These are phyloP conservation scores for Pedinophyceae sp. DNA, from an alignment of 139 green algal genomes.

Conservation along the genomic window DNA sequence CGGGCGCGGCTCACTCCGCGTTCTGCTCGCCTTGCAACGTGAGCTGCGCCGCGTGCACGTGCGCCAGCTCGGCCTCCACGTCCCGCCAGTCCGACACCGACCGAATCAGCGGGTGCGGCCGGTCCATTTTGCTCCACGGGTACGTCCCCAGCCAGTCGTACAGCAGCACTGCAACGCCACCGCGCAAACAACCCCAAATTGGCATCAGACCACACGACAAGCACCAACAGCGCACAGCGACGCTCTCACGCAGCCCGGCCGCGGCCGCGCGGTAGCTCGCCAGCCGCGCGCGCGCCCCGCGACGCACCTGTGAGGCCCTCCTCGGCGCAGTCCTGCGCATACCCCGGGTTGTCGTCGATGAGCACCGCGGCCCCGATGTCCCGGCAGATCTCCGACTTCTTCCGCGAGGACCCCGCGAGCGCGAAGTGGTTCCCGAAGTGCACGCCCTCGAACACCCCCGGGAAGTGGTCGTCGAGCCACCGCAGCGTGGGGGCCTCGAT, in stretches of 20 bases:
- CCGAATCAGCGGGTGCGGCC: slow-evolving; percentile 28
- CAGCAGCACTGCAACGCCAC: slow-evolving; percentile 78
- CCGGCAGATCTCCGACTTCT: slow-evolving; percentile 86
- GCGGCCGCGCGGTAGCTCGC: too few species aligned
- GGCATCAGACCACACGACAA: too few species aligned
- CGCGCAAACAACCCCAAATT: too few species aligned
- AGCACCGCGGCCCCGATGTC: slow-evolving; percentile 65
- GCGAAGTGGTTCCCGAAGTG: slow-evolving; percentile 97
- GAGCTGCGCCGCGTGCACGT: slow-evolving; percentile 6
- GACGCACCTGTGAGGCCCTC: too few species aligned
- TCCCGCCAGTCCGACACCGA: slow-evolving; percentile 42
- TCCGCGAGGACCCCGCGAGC: slow-evolving; percentile 40
- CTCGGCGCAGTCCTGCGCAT: slow-evolving; percentile 74
- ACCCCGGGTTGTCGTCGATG: slow-evolving; percentile 87
- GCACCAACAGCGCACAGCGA: too few species aligned
- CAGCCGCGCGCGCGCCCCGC: too few species aligned
- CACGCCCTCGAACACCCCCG: slow-evolving; percentile 51
- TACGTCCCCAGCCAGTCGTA: slow-evolving; percentile 76
- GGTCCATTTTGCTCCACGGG: slow-evolving; percentile 64
- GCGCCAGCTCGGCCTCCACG: slow-evolving; percentile 27
- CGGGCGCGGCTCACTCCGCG: too few species aligned
- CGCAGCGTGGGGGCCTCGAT: slow-evolving; percentile 35
- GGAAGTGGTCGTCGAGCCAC: slow-evolving; percentile 34
- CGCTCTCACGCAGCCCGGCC: too few species aligned
- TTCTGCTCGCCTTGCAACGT: too few species aligned